These are phyloP conservation scores for Straminergon stramineum DNA, from an alignment of 225 moss, liverwort and hornwort genomes.

Conservation along the genomic window DNA sequence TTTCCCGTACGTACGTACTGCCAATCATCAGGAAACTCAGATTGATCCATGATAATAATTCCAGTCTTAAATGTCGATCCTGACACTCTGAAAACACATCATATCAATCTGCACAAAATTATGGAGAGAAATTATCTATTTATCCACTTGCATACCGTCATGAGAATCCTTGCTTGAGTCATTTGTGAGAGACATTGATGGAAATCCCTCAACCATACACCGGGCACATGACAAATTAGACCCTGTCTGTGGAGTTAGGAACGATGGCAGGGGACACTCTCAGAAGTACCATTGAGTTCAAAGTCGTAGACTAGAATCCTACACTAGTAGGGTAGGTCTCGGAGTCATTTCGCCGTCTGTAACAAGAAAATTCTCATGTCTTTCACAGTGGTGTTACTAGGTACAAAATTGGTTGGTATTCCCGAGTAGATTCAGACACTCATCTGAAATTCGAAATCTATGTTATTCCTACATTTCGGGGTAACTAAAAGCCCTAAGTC, in stretches of 20 bases:
- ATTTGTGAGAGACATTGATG: neutral
- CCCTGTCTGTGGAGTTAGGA: neutral
- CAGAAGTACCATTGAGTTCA: neutral
- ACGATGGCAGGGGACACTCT: neutral
- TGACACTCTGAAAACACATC: neutral
- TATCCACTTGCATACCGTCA: too few relatives aligned
- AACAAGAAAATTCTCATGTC: neutral
- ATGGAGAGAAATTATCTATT: neutral
- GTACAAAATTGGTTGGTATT: too few relatives aligned
- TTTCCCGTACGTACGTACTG: neutral
- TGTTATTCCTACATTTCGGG: neutral
- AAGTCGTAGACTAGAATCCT: neutral
- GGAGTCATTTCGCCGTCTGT: neutral
- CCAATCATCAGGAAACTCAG: neutral
- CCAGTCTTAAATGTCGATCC: neutral
- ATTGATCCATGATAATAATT: neutral
- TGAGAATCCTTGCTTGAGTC: neutral
- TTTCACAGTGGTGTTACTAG: neutral
- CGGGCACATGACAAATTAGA: neutral
- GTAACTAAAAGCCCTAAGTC: too few relatives aligned
- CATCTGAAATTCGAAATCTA: neutral
- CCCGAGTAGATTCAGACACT: neutral
- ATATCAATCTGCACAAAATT: neutral
- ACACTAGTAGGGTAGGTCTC: neutral
- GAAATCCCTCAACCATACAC: neutral